These are phyloP conservation scores for Tetrastigma voinierianum DNA, from an alignment of 164 flowering plant genomes.

Conservation along the genomic window DNA sequence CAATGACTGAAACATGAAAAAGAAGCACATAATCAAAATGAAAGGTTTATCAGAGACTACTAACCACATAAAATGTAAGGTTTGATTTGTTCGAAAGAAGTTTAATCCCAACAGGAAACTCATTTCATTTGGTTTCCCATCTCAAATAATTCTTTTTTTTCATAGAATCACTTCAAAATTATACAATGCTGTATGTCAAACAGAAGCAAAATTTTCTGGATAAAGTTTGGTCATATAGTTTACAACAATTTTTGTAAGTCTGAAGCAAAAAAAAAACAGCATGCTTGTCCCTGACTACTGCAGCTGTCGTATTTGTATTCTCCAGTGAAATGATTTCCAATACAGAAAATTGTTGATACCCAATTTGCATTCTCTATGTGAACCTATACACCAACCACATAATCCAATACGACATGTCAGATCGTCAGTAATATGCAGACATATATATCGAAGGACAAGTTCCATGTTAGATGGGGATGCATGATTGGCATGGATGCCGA, in stretches of 20 bases:
- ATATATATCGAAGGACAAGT: too few relatives aligned
- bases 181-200: neutral
- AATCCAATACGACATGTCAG: too few relatives aligned
- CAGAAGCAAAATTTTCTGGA: neutral
- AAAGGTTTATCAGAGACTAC: neutral
- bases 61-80: neutral
- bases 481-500: too few relatives aligned
- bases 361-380: too few relatives aligned
- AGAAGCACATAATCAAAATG: neutral
- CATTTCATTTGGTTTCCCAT: neutral
- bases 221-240: neutral
- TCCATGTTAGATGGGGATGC: too few relatives aligned
- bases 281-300: too few relatives aligned
- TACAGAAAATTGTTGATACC: too few relatives aligned
- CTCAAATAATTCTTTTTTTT: neutral
- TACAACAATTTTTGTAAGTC: neutral
- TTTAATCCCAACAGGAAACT: neutral
- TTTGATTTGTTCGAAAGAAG: neutral
- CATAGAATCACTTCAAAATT: neutral
- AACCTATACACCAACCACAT: too few relatives aligned
- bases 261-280: too few relatives aligned
- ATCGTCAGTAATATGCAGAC: too few relatives aligned
- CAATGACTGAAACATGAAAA: constrained; percentile 56
- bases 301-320: too few relatives aligned
- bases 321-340: too few relatives aligned